Base-by-base conservation (phyloP, 129 eudicot genomes). In the Centella asiatica region DNA sequence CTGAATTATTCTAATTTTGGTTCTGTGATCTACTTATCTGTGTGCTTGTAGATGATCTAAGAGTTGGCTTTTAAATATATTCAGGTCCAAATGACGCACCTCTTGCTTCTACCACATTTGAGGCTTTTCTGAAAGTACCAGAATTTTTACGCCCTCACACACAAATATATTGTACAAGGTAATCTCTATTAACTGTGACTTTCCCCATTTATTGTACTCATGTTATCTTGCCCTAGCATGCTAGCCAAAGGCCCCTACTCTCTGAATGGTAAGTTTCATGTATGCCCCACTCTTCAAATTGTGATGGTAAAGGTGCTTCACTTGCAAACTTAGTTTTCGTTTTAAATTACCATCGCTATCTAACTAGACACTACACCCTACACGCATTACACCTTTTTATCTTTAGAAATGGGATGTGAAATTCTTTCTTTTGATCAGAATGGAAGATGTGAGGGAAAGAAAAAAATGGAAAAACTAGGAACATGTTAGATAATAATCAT, bases 51-150 rank as follows among this genome's bases (percentile, higher is more conserved):
- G 73, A 70, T 55, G 49, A 59, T 58, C 75, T 78, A 67, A 70
- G 51, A 60, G n/a, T n/a, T 75, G 54, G 59, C 65, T 69, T 71
- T 64, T 62, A 56, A 58, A 67, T 72, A 60, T 69, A 66, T 79
- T 58, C 82, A 92, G 98, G 98, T 60, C 98, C 98, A 71, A 82
- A 80, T 80, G 98, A 92, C 78, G 90, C 98, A 28, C 98, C 98
- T 73, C 87, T 92, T 51, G 94, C 96, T 73, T 68, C 90, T 29
- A 81, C 70, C 64, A 72, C 83, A 64, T 92, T 86, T 73, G 95
- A 90, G 65, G 89, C 97, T 62, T 90, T 92, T 74, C 68, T 92
- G 57, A 92, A 87, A 75, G 94, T 92, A 69, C 98, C 98, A 12
- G 94, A 82, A 69, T 92, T 79, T 73, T 84, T 92, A 13, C 95